Evolutionary conservation across 768 basidiomycete genomes (phyloP), one percentile per base, ranked within the genome.

Genomic region (Astraeus odoratus): DNA sequence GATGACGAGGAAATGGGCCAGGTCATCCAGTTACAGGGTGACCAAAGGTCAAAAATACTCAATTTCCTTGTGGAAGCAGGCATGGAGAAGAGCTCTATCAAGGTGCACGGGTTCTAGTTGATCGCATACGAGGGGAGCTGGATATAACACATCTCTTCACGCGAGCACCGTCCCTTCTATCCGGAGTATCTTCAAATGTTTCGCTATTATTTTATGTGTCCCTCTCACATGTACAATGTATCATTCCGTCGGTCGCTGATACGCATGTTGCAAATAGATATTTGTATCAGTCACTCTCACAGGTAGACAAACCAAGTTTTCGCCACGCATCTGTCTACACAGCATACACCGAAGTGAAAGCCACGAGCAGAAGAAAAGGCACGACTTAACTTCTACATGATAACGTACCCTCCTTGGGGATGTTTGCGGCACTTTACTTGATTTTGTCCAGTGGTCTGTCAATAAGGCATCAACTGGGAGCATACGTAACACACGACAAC

Each of bases 11-110:
- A 93, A 71, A 81, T 91, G 72, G 96, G 96, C 46, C 78, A 93
- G 71, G 90, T 99, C 64, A 90, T 99, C 60, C 96, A 99, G 71
- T 83, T 99, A 52, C 96, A 98, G 66, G 96, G 96, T 50, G 96
- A 99, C 69, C 96, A 99, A 68, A 80, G 96, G 42, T 67, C 75
- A 62, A 93, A 94, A 76, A 95, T 97, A 53, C 80, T 78, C 43
- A 78, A 73, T 39, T 97, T 97, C 77, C 81, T 99, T 54, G 72
- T 75, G 50, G 83, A 87, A 58, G 83, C 90, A 53, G 88, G 87
- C 40, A 75, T 95, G 40, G 75, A 80, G 44, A 86, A 77, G 70
- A 62, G 68, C 55, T 83, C 78, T 44, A 87, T 92, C 73, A 92
- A 89, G 71, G 68, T 91, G 44, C 90, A 92, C 68, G 89, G 89